A percentile compares a stretch with the other conserved stretches of the same genome.
Conservation (phyloP, 2,329 filamentous ascomycete genomes). For the Ophiocordyceps camponoti-saundersi region DNA sequence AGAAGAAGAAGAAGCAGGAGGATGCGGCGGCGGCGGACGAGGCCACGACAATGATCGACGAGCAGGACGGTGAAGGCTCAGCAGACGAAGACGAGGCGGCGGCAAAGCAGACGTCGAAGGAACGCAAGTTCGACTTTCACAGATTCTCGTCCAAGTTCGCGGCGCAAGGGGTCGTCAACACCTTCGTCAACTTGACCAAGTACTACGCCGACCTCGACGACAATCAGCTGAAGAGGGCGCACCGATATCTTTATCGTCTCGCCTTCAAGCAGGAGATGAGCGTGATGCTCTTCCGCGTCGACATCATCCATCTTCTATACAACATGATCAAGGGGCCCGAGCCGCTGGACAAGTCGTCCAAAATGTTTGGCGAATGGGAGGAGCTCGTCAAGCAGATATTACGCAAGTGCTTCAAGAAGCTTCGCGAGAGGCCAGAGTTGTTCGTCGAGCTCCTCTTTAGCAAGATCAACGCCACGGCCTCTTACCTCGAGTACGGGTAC, state of each 20-base stretch:
- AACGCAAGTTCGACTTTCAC: conserved; percentile 88
- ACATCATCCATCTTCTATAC: conserved; percentile 77
- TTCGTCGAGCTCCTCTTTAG: conserved; percentile 89
- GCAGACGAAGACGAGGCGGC: conserved; percentile 47
- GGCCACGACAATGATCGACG: conserved; percentile 20
- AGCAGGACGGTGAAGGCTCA: not conserved
- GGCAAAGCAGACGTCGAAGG: conserved; percentile 54
- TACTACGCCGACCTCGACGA: conserved; percentile 68
- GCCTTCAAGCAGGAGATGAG: conserved; percentile 91
- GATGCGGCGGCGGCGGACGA: conserved; percentile 17
- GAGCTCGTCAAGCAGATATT: conserved; percentile 75
- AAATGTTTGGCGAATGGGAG: conserved; percentile 78
- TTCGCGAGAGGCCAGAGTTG: conserved; percentile 70
- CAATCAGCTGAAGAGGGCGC: conserved; percentile 73
- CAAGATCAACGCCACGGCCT: conserved; percentile 68
- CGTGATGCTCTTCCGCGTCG: conserved; percentile 75
- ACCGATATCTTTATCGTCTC: conserved; percentile 85
- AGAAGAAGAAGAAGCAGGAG: conserved; percentile 53
- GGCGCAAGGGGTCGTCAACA: conserved; percentile 72
- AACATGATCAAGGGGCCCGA: conserved; percentile 83
- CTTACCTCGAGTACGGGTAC: conserved; percentile 80
- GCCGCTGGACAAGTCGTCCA: conserved; percentile 47
- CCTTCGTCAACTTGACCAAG: conserved; percentile 63
- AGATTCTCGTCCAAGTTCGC: conserved; percentile 69
- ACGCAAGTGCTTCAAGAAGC: conserved; percentile 64